phyloP scores from a whole-genome alignment of 2,329 filamentous ascomycete species.

The Didymella pomorum region DNA sequence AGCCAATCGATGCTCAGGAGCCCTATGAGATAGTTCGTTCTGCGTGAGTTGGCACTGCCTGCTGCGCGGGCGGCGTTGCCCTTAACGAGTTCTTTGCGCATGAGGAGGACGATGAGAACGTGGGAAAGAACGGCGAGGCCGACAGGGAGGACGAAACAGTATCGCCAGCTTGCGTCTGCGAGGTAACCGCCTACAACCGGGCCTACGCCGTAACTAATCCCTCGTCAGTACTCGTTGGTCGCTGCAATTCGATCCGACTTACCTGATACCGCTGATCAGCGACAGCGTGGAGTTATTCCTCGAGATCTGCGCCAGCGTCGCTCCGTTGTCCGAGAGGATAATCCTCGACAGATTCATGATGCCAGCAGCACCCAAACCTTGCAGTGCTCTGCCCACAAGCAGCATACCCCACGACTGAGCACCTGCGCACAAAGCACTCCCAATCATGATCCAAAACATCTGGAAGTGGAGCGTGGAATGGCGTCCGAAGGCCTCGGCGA shows the following conservation, averaged over 20 bases:
- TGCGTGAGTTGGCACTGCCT: conserved; percentile 41
- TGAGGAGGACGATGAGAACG: conserved; percentile 63
- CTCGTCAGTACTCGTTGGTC: not conserved
- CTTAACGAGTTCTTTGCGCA: conserved; percentile 66
- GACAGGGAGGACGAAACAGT: conserved; percentile 67
- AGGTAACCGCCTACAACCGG: conserved; percentile 69
- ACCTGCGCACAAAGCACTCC: conserved; percentile 68
- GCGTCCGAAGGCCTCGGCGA: conserved; percentile 71
- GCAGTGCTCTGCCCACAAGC: conserved; percentile 68
- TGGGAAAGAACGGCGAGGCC: conserved; percentile 56
- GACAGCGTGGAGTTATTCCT: conserved; percentile 73
- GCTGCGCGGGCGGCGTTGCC: conserved; percentile 52
- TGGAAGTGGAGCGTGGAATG: conserved; percentile 66
- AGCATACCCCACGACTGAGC: conserved; percentile 67
- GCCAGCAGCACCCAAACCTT: conserved; percentile 69
- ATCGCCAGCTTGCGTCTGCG: conserved; percentile 66
- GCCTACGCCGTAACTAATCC: conserved; percentile 62
- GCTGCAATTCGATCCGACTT: not conserved
- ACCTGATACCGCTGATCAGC: conserved; percentile 64
- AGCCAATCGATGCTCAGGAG: conserved; percentile 57
- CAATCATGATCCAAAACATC: conserved; percentile 61
- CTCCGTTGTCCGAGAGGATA: conserved; percentile 68
- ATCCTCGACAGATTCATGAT: conserved; percentile 68
- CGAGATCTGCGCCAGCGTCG: conserved; percentile 74
- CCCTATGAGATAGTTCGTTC: conserved; percentile 45